Conservation (phyloP, 768 basidiomycete species). For the Mycena crocata region DNA sequence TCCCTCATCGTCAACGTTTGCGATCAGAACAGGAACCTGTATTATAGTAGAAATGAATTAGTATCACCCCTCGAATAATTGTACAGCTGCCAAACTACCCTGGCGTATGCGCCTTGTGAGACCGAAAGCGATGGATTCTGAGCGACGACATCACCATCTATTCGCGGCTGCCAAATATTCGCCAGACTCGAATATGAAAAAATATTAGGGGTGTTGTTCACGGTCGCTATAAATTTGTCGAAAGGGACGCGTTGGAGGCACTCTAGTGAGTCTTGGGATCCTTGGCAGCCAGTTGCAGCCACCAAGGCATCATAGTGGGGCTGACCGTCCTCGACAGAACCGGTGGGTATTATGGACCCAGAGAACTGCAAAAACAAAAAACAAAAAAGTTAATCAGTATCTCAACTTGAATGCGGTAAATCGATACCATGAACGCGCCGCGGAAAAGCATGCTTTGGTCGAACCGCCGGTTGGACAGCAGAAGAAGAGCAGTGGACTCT, state of each 20-base stretch:
- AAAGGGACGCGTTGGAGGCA: slow-evolving; percentile 48
- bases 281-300: slow-evolving; percentile 32
- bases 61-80: slow-evolving; percentile 5
- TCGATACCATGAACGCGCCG: neutral
- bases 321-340: neutral
- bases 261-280: slow-evolving; percentile 38
- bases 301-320: neutral
- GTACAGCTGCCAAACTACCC: slow-evolving; percentile 39
- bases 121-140: slow-evolving; percentile 46
- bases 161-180: slow-evolving; percentile 49
- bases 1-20: slow-evolving; percentile 55
- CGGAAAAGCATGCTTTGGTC: neutral
- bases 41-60: slow-evolving; percentile 12
- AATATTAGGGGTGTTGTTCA: slow-evolving; percentile 45
- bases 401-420: neutral
- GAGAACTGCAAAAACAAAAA: neutral
- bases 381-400: too few relatives aligned
- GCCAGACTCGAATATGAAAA: slow-evolving; percentile 44
- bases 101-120: slow-evolving; percentile 47
- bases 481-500: neutral
- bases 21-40: slow-evolving; percentile 42
- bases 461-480: neutral
- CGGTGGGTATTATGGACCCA: neutral
- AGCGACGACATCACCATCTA: slow-evolving; percentile 51
- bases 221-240: slow-evolving; percentile 41